Conservation (phyloP, 441 rosid genomes). For the Monsonia emarginata region DNA sequence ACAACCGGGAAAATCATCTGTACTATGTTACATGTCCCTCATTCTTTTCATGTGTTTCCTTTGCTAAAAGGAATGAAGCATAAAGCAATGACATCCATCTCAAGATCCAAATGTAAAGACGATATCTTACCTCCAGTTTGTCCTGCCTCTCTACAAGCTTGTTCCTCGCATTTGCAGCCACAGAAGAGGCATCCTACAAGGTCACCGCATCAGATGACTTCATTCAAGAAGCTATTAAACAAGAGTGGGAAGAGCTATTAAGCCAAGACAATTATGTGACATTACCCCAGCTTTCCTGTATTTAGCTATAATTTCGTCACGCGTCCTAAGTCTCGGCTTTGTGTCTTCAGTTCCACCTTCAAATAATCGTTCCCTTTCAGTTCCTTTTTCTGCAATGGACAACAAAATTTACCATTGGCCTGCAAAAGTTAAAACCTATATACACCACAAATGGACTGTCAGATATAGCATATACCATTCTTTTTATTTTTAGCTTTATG, state of each 20-base stretch:
- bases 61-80: neutral
- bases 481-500: slow-evolving; percentile 25
- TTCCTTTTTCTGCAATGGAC: slow-evolving; percentile 30
- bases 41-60: too few species aligned
- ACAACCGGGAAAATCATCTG: too few species aligned
- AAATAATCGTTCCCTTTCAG: slow-evolving; percentile 43
- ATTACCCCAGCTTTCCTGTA: slow-evolving; percentile 49
- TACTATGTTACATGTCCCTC: too few species aligned
- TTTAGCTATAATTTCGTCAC: slow-evolving; percentile 45
- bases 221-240: slow-evolving; percentile 1
- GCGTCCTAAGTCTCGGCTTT: slow-evolving; percentile 46
- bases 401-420: slow-evolving; percentile 8
- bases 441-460: slow-evolving; percentile 2
- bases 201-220: slow-evolving; percentile 5
- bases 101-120: neutral
- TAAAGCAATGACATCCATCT: neutral
- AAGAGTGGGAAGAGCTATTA: neutral
- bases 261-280: slow-evolving; percentile 1
- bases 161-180: slow-evolving; percentile 47
- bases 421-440: neutral
- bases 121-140: slow-evolving; percentile 44
- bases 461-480: slow-evolving; percentile 28
- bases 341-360: slow-evolving; percentile 33
- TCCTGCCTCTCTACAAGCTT: slow-evolving; percentile 55
- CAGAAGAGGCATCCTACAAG: slow-evolving; percentile 51